Conservation (phyloP, 2,329 filamentous ascomycete species). For the Fusarium pininemorale region DNA sequence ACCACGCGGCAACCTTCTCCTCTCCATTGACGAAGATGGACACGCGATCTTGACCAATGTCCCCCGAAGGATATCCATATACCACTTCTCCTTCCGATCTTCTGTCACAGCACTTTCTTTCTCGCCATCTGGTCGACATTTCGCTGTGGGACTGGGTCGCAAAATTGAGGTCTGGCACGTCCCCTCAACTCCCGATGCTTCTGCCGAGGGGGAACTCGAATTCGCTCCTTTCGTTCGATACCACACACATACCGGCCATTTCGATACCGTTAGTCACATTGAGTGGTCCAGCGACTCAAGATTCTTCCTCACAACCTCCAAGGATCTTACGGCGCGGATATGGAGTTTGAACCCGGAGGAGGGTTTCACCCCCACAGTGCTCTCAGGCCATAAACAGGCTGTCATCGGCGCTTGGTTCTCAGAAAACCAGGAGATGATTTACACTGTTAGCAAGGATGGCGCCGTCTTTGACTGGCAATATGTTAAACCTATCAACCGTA, state of each 20-base stretch:
- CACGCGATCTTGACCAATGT: constrained; percentile 94
- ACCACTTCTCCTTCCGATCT: constrained; percentile 95
- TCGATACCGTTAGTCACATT: constrained; percentile 84
- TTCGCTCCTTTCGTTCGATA: constrained; percentile 95
- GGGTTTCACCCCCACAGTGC: constrained; percentile 86
- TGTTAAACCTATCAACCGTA: constrained; percentile 65
- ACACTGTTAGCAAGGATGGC: constrained; percentile 97
- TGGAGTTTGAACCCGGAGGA: constrained; percentile 92
- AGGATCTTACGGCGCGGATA: constrained; percentile 91
- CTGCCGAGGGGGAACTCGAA: constrained; percentile 82
- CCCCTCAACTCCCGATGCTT: constrained; percentile 85
- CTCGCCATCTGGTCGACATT: constrained; percentile 89
- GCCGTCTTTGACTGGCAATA: constrained; percentile 96
- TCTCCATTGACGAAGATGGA: constrained; percentile 94
- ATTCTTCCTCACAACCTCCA: constrained; percentile 92
- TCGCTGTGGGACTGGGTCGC: constrained; percentile 86
- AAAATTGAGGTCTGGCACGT: constrained; percentile 97
- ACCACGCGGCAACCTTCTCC: constrained; percentile 88
- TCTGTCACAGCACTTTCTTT: constrained; percentile 86
- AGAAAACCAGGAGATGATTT: constrained; percentile 92
- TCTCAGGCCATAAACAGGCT: constrained; percentile 89
- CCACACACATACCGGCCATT: constrained; percentile 86
- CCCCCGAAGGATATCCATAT: constrained; percentile 82
- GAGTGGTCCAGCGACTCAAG: constrained; percentile 97
- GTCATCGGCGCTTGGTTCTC: constrained; percentile 98